Conservation (phyloP, 1,284 basidiomycete genomes). For the Sporisorium sorghi region DNA sequence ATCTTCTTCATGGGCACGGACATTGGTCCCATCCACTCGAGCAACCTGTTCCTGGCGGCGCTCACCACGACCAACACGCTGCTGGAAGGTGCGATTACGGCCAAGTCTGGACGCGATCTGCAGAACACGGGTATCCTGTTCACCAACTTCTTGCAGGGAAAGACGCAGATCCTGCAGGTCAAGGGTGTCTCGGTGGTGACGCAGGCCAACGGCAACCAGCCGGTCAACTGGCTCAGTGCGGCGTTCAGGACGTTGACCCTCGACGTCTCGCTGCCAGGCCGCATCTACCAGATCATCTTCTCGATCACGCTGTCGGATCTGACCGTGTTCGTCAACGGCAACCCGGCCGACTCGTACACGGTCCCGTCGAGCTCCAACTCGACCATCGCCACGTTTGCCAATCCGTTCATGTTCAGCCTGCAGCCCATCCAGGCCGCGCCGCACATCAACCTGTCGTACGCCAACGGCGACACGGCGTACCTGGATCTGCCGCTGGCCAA, state of each 20-base stretch:
- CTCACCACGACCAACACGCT: conserved; percentile 73
- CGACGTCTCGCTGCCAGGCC: conserved; percentile 76
- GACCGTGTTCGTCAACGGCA: conserved; percentile 72
- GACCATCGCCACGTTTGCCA: conserved; percentile 78
- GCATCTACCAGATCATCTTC: conserved; percentile 78
- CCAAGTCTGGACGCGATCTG: conserved; percentile 73
- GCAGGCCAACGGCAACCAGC: conserved; percentile 68
- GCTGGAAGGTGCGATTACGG: conserved; percentile 76
- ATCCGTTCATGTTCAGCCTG: conserved; percentile 81
- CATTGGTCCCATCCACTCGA: conserved; percentile 71
- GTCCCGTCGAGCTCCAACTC: conserved; percentile 68
- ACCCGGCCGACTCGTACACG: conserved; percentile 52
- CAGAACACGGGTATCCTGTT: conserved; percentile 77
- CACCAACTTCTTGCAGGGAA: conserved; percentile 77
- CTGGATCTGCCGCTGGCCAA: conserved; percentile 73
- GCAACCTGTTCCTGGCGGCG: conserved; percentile 74
- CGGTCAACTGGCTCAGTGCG: conserved; percentile 78
- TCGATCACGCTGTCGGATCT: conserved; percentile 77
- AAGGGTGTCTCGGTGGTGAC: conserved; percentile 76
- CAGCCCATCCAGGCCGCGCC: conserved; percentile 76
- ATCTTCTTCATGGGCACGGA: conserved; percentile 70
- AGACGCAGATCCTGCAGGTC: conserved; percentile 76
- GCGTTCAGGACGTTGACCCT: conserved; percentile 79
- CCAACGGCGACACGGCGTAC: conserved; percentile 75
- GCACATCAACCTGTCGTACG: conserved; percentile 73